These are phyloP conservation scores for Aspergillus oerlinghausenensis DNA, from an alignment of 2,329 filamentous ascomycete species.

Conservation along the genomic window DNA sequence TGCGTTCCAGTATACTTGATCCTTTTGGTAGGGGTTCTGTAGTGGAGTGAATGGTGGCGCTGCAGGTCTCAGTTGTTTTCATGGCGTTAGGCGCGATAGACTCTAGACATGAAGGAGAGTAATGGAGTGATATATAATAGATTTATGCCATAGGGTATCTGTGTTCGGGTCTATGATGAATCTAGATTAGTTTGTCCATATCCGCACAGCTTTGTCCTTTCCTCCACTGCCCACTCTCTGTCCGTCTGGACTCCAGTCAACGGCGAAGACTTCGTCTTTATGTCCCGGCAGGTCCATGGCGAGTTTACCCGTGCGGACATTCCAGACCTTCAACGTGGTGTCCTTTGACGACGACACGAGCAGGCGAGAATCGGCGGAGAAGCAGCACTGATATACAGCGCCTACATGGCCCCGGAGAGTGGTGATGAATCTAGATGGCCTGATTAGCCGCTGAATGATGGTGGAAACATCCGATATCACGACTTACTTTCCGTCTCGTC, in stretches of 20 bases:
- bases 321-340: slow-evolving; percentile 92
- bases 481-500: slow-evolving; percentile 57
- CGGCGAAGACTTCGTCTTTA: slow-evolving; percentile 86
- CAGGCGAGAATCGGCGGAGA: slow-evolving; percentile 86
- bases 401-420: slow-evolving; percentile 86
- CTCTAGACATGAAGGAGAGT: not conserved
- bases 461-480: slow-evolving; percentile 3
- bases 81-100: not conserved
- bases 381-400: slow-evolving; percentile 86
- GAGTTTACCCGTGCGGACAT: slow-evolving; percentile 78
- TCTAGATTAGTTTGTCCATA: slow-evolving; percentile 56
- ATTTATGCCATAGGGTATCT: not conserved
- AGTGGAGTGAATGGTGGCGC: not conserved
- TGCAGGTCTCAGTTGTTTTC: not conserved
- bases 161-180: not conserved
- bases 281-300: slow-evolving; percentile 81
- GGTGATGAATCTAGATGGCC: slow-evolving; percentile 64
- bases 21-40: not conserved
- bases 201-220: slow-evolving; percentile 73
- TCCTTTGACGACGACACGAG: slow-evolving; percentile 87
- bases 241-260: slow-evolving; percentile 93
- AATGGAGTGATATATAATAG: not conserved
- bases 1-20: slow-evolving; percentile 41
- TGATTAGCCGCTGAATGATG: slow-evolving; percentile 5
- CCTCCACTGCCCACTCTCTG: slow-evolving; percentile 85